These are phyloP conservation scores for Candida pini DNA, from an alignment of 805 yeast species.

Conservation along the genomic window DNA sequence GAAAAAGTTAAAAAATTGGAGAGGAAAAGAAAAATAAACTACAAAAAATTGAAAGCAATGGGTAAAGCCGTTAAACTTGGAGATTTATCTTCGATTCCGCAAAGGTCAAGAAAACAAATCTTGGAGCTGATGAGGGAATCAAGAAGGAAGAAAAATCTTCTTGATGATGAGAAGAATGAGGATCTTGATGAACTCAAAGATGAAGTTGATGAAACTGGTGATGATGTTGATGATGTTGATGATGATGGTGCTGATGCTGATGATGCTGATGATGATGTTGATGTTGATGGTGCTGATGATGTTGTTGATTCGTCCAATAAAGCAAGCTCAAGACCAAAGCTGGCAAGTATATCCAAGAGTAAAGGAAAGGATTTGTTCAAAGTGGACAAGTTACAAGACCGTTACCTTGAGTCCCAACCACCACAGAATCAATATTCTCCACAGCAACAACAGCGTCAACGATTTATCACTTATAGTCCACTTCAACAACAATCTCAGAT, in stretches of 20 bases:
- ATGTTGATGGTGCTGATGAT: constrained; percentile 4
- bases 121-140: no score
- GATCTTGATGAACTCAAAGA: background rate
- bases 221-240: constrained; percentile 1
- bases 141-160: background rate
- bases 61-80: constrained; percentile 4
- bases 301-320: background rate
- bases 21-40: constrained; percentile 6
- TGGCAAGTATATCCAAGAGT: no score
- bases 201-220: constrained; percentile 1
- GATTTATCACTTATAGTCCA: no score
- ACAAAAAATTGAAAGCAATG: constrained; percentile 7
- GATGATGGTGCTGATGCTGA: background rate
- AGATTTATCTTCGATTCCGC: no score
- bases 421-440: no score
- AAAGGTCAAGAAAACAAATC: constrained; percentile 1
- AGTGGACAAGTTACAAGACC: no score
- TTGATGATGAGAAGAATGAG: background rate
- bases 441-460: no score
- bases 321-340: no score
- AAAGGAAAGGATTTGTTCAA: no score
- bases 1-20: constrained; percentile 17
- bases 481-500: no score
- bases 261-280: background rate
- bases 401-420: no score